These are phyloP conservation scores for Rubia yunnanensis DNA, from an alignment of 257 asterid genomes.

Conservation along the genomic window DNA sequence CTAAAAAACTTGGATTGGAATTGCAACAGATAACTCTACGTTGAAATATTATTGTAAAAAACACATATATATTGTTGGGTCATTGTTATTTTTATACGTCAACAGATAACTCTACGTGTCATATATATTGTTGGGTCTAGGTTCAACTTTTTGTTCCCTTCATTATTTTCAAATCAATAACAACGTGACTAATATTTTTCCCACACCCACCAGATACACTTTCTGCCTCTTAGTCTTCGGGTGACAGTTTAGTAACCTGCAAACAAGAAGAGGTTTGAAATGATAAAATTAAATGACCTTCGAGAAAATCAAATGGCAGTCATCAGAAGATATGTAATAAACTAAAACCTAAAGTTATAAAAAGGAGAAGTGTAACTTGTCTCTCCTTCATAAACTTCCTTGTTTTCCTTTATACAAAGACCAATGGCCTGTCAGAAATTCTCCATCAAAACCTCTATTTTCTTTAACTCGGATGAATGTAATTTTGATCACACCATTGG, in stretches of 20 bases:
- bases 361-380: too few species aligned
- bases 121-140: constrained; percentile 86
- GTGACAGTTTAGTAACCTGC: constrained; percentile 90
- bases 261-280: constrained; percentile 13
- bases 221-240: constrained; percentile 89
- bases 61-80: too few species aligned
- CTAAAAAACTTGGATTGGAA: too few species aligned
- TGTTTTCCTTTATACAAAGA: too few species aligned
- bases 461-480: constrained; percentile 91
- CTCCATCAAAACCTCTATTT: constrained; percentile 92
- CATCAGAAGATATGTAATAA: background rate
- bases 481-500: constrained; percentile 99
- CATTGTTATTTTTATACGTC: too few species aligned
- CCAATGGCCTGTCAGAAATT: too few species aligned
- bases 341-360: background rate
- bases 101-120: too few species aligned
- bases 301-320: background rate
- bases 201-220: constrained; percentile 93
- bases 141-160: constrained; percentile 87
- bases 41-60: too few species aligned
- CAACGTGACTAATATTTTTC: constrained; percentile 78
- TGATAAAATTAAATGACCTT: background rate
- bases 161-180: constrained; percentile 81
- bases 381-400: too few species aligned
- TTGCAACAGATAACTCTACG: too few species aligned